phyloP scores from a whole-genome alignment of 2,329 filamentous ascomycete genomes.

The Ceratocystis diversiconidia region DNA sequence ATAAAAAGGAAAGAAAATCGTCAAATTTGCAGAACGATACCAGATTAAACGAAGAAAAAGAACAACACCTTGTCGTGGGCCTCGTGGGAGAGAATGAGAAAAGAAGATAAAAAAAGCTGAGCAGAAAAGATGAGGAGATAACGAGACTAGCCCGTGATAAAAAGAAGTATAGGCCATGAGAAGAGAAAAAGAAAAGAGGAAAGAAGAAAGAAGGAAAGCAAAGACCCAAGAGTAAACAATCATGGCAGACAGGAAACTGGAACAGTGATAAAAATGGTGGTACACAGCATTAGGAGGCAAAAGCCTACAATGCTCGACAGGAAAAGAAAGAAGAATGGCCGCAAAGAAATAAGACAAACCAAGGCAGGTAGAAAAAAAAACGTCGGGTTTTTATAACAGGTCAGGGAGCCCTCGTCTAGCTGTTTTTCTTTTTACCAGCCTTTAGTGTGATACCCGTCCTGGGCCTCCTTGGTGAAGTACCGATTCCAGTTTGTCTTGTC shows the following conservation, averaged over 20 bases:
- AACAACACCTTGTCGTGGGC: conserved; percentile 1
- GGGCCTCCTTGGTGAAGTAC: conserved; percentile 68
- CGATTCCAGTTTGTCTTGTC: conserved; percentile 70
- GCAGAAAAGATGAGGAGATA: background rate
- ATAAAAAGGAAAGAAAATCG: background rate
- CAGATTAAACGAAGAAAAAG: conserved; percentile 6
- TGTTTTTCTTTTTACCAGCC: conserved; percentile 26
- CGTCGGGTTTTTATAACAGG: background rate
- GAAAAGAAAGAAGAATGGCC: background rate
- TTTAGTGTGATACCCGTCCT: conserved; percentile 33
- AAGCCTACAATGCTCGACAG: background rate
- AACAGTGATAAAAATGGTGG: conserved; percentile 9
- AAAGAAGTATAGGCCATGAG: conserved; percentile 1
- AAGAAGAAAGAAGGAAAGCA: conserved; percentile 1
- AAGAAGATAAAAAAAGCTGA: background rate
- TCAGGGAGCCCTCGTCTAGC: background rate
- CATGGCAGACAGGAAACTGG: conserved; percentile 10
- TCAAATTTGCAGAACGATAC: conserved; percentile 6
- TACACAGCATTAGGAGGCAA: background rate
- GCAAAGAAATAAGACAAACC: background rate
- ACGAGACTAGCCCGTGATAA: background rate
- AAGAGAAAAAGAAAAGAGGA: background rate
- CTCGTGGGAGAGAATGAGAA: conserved; percentile 1
- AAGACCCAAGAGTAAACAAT: background rate
- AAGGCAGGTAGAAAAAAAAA: background rate